Evolutionary conservation across 495 filamentous ascomycete genomes (phyloP), one percentile per base, ranked within the genome.

Genomic region (Cudoniella acicularis): DNA sequence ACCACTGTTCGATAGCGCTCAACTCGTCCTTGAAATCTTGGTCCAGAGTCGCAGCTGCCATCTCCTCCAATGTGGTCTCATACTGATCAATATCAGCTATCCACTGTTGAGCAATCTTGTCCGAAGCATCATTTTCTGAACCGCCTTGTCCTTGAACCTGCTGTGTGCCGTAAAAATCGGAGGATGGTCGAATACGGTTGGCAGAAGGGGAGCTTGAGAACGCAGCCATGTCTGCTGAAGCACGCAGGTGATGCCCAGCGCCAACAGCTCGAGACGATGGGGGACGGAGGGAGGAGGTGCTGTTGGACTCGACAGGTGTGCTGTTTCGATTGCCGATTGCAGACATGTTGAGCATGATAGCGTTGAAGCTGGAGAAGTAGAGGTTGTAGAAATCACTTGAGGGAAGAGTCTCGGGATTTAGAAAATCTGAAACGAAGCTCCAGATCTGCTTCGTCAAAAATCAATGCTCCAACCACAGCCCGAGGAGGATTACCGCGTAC

Each of bases 11-110:
- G 68, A 98, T 98, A 58, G 94, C 94, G 72, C 89, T 94, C 52
- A 98, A 84, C 74, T 98, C 94, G 76, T 98, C 94, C 78, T 98
- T 98, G 78, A 98, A 98, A 64, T 98, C 95, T 74, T 98, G 95
- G 72, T 98, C 94, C 30, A 98, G 78, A 10, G 95, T 96, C 48
- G 95, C 94, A 26, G 93, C 92, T 18, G 94, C 95, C 94, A 98
- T 98, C 72, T 98, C 94, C 72, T 98, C 95, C 66, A 98, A 73
- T 2, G 94, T 98, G 46, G 83, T 95, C 80, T 98, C 94, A 64
- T 96, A 96, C 70, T 96, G 93, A 67, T 98, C 94, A 65, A 98
- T 97, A 66, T 98, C 94, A 40, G 93, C 90, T 52, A 98, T 91
- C 94, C 95, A 98, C 70, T 98, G 92, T 75, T 96, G 91, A 49